Evolutionary conservation across 345 rosid genomes (phyloP), one percentile per base, ranked within the genome.

Genomic region (Combretum micranthum): DNA sequence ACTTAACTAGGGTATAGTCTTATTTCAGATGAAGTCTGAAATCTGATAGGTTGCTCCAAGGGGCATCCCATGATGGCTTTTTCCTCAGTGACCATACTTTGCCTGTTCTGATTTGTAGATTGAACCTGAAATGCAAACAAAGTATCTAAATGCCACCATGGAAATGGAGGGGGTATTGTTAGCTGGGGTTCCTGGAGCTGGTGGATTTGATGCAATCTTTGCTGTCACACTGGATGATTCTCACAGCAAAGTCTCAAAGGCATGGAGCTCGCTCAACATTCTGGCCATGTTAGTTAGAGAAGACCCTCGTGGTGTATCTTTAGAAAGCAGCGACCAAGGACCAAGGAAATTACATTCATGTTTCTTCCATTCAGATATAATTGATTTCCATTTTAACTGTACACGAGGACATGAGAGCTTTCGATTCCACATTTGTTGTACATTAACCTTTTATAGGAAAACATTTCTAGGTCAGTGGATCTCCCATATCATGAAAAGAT

Each of bases 161-260:
- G 66, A 75, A 20, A 64, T 82, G 72, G 95, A 87, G 73, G 97
- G 97, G 65, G 96, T 93, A 77, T 50, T 90, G 64, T 72, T 87
- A 63, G 97, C 83, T 44, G 96, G 96, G 52, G 95, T 93, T 68
- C 97, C 99, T 46, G 99, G 97, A 64, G 97, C 96, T 26, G 99
- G 99, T 55, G 99, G 97, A 17, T 93, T 87, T 59, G 96, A 93
- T 75, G 99, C 99, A 3, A 67, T 93, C 52, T 89, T 89, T 61
- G 84, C 96, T 4, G 62, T 93, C 39, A 75, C 86, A 10, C 68
- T 93, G 23, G 96, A 92, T 25, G 85, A 83, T 66, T 77, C 93
- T 10, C 71, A 78, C 66, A 61, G 65, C 73, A 65, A 70, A 7
- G 70, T 93, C 59, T 53, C 80, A 56, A 76, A 70, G 64, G 71